Evolutionary conservation across 2,329 filamentous ascomycete genomes (phyloP).

Genomic region (Trichophyton equinum): DNA sequence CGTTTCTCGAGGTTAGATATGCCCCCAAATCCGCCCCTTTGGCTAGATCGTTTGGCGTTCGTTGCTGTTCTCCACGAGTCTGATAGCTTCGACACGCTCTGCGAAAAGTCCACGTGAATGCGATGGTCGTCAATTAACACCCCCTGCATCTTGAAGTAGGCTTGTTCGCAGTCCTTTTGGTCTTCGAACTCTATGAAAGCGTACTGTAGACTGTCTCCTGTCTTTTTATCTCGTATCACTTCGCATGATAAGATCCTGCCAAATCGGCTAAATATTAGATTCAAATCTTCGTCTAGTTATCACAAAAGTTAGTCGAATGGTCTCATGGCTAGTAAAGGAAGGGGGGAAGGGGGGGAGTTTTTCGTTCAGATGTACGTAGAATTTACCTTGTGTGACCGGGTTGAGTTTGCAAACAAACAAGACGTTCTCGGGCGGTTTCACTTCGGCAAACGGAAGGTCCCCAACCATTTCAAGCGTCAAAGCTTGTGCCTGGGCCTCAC

Average conservation of each 20-base stretch:
- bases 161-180: constrained; percentile 82
- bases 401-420: constrained; percentile 98
- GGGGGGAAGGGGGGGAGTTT: neutral
- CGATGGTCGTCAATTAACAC: constrained; percentile 93
- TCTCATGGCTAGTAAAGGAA: neutral
- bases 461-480: constrained; percentile 96
- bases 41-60: constrained; percentile 61
- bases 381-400: constrained; percentile 65
- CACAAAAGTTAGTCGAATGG: constrained; percentile 10
- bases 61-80: constrained; percentile 80
- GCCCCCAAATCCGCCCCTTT: constrained; percentile 74
- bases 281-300: constrained; percentile 64
- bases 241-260: constrained; percentile 92
- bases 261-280: constrained; percentile 94
- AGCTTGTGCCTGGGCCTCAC: constrained; percentile 85
- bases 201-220: constrained; percentile 90
- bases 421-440: constrained; percentile 93
- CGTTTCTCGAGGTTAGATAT: constrained; percentile 79
- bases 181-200: constrained; percentile 95
- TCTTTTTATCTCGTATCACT: constrained; percentile 86
- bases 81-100: constrained; percentile 78
- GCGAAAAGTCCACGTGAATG: constrained; percentile 97
- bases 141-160: constrained; percentile 98
- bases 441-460: constrained; percentile 91
- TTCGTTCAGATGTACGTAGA: neutral